Conservation (phyloP, 768 basidiomycete species). For the Clathrus columnatus region DNA sequence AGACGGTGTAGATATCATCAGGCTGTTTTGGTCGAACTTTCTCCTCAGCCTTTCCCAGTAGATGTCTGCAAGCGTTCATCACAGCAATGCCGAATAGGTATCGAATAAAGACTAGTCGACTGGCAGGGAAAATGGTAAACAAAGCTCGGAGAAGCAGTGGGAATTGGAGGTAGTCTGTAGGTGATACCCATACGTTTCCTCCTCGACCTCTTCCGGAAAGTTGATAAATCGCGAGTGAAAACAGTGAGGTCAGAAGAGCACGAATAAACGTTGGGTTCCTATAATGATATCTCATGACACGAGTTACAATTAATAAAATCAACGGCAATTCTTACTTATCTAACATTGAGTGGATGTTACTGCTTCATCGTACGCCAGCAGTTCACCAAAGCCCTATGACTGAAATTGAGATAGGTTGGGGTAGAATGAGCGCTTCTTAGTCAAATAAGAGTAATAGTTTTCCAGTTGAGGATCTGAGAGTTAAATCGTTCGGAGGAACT, state of each 20-base stretch:
- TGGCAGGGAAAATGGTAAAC: constrained; percentile 40
- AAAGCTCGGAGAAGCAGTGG: constrained; percentile 63
- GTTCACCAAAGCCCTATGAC: constrained; percentile 53
- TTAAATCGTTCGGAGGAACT: constrained; percentile 44
- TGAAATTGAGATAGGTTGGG: not conserved
- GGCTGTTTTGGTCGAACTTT: constrained; percentile 89
- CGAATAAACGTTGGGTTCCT: constrained; percentile 74
- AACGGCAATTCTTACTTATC: constrained; percentile 57
- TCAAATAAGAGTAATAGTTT: constrained; percentile 3
- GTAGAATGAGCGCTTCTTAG: not conserved
- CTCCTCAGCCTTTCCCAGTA: constrained; percentile 37
- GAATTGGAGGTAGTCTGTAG: constrained; percentile 79
- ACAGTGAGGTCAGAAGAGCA: constrained; percentile 60
- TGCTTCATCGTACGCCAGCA: constrained; percentile 75
- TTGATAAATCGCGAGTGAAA: constrained; percentile 83
- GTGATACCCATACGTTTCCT: constrained; percentile 87
- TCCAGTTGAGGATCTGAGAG: constrained; percentile 33
- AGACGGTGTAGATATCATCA: constrained; percentile 81
- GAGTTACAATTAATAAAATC: too few relatives aligned
- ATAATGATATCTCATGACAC: not conserved
- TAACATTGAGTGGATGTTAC: constrained; percentile 89
- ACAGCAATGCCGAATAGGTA: constrained; percentile 88
- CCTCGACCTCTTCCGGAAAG: constrained; percentile 85
- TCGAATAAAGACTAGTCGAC: constrained; percentile 83
- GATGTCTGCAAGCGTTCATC: constrained; percentile 70